These are phyloP conservation scores for Yarrowia sp. DNA, from an alignment of 805 yeast genomes.

Conservation along the genomic window DNA sequence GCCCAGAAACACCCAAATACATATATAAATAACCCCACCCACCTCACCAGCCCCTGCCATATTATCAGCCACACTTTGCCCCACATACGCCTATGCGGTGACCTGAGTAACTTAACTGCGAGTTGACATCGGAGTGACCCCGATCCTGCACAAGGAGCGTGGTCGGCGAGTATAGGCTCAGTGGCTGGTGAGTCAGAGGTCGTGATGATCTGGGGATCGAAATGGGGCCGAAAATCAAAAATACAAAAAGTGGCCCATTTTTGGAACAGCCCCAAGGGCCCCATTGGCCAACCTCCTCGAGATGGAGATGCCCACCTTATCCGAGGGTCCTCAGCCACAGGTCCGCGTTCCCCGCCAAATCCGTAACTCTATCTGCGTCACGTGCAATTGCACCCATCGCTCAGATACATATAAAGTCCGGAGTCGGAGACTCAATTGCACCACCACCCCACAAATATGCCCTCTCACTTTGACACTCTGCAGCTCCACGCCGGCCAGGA, in stretches of 20 bases:
- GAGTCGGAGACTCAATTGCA: not conserved
- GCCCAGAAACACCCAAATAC: too few species aligned
- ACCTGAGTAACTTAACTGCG: conserved; percentile 15
- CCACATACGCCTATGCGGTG: too few species aligned
- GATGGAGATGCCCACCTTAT: too few species aligned
- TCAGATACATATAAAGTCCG: not conserved
- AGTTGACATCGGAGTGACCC: conserved; percentile 20
- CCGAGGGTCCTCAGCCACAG: conserved; percentile 12
- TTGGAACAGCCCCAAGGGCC: too few species aligned
- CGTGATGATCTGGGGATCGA: not conserved
- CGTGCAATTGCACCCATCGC: conserved; percentile 1
- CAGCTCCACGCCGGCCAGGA: conserved; percentile 95
- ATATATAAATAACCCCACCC: too few species aligned
- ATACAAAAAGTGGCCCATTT: too few species aligned
- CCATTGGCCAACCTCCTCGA: too few species aligned
- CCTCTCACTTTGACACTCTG: conserved; percentile 73
- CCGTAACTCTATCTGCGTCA: conserved; percentile 1
- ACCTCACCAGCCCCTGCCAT: too few species aligned
- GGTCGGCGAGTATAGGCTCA: conserved; percentile 3
- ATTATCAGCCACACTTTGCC: too few species aligned
- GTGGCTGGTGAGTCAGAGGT: not conserved
- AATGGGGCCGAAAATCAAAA: too few species aligned
- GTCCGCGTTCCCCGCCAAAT: not conserved
- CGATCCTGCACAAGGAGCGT: conserved; percentile 21
- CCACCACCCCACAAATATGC: conserved; percentile 30